Evolutionary conservation across 192 early-diverging fungal species (phyloP), one percentile per base, ranked within the genome.

Genomic region (Fimicolochytrium jonesii): DNA sequence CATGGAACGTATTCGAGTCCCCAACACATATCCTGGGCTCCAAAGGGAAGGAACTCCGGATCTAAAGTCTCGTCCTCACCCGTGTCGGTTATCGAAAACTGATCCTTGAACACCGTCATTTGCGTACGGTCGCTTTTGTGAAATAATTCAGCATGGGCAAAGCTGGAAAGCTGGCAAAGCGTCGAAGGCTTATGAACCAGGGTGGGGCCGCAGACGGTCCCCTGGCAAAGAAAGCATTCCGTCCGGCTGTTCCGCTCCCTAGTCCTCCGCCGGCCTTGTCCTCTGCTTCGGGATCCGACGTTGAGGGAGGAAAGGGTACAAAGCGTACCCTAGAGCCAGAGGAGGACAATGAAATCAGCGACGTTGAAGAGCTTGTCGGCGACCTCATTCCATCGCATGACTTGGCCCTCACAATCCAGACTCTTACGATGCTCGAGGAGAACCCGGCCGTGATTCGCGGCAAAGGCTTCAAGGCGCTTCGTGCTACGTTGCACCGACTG

Each of bases 141-240:
- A n/a, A n/a, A 41, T n/a, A n/a, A n/a, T n/a, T n/a, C 37, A 48
- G 33, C n/a, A 84, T 84, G 84, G 84, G 84, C 56, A 86, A 86
- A 46, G 48, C 67, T 3, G 79, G 77, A 17, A 86, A 83, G 54
- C 74, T 77, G 36, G 63, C 76, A 23, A 83, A 86, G 67, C 63
- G 77, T 17, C 73, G 81, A 66, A 70, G 73, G 56, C 71, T 86
- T 34, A 60, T 72, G 61, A 33, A 30, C 33, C 6, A n/a, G 15
- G 15, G 3, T n/a, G 20, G 5, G 30, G 43, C 18, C 30, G 20
- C 11, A 31, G 48, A 65, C 10, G 32, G 62, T 15, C 43, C 7
- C 20, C 36, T 23, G 20, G 0, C 29, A 9, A 25, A n/a, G 57
- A 18, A 23, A 6, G 7, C 41, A 20, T 39, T 11, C 57, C 7